Evolutionary conservation across 177 flowering plant genomes (phyloP).

Genomic region (Viscum album): DNA sequence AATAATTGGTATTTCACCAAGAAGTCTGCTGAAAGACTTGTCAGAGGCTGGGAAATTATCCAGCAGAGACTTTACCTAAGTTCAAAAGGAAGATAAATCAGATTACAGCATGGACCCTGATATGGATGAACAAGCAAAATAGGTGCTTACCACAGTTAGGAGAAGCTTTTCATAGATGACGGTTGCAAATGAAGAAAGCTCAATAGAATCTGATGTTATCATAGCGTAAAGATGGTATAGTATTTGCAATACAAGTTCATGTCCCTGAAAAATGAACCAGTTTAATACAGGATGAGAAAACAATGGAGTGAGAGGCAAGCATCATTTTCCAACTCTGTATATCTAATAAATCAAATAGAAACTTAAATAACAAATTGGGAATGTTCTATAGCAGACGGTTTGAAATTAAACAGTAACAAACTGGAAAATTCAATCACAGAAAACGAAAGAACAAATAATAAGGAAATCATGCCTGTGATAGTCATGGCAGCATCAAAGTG

Average conservation of each 20-base stretch:
- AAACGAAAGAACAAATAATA: too few species aligned
- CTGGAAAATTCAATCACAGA: background rate
- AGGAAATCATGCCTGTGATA: too few species aligned
- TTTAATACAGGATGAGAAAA: background rate
- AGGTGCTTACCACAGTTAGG: constrained; percentile 53
- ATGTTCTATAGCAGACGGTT: too few species aligned
- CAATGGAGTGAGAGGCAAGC: too few species aligned
- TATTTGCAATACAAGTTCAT: constrained; percentile 75
- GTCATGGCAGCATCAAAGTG: too few species aligned
- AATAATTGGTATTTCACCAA: constrained; percentile 81
- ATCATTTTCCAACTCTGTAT: background rate
- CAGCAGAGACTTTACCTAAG: constrained; percentile 72
- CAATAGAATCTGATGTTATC: constrained; percentile 30
- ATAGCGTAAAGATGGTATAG: constrained; percentile 61
- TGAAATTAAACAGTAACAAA: background rate
- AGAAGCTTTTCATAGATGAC: constrained; percentile 67
- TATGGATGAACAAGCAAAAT: background rate
- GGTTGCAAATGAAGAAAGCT: constrained; percentile 35
- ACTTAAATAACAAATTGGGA: background rate
- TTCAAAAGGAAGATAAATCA: constrained; percentile 7
- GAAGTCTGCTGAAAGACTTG: constrained; percentile 82
- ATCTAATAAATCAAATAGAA: background rate
- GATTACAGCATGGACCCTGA: constrained; percentile 1
- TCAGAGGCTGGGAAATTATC: constrained; percentile 77
- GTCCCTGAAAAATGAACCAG: constrained; percentile 52